Percentiles rank a stretch among this genome's conserved stretches.
These are phyloP conservation scores for Zygotorulaspora sp. DNA, from an alignment of 805 yeast species.

Conservation along the genomic window DNA sequence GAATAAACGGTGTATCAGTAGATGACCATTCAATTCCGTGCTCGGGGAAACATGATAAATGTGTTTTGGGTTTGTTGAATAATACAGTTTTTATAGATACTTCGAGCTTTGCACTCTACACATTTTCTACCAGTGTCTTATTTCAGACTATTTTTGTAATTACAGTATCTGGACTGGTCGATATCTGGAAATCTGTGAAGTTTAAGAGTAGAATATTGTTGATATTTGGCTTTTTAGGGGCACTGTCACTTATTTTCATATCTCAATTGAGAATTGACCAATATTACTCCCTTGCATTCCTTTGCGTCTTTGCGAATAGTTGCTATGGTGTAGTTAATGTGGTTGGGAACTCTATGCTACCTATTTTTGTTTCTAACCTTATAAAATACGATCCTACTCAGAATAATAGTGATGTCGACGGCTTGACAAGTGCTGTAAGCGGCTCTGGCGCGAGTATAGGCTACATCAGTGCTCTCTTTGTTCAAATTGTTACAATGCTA, in stretches of 20 bases:
- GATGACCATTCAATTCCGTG: constrained; percentile 59
- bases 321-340: constrained; percentile 76
- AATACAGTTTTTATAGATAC: constrained; percentile 57
- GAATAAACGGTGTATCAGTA: constrained; percentile 62
- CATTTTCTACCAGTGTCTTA: constrained; percentile 66
- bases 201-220: constrained; percentile 55
- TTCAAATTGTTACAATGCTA: constrained; percentile 56
- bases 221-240: constrained; percentile 56
- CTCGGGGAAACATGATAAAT: constrained; percentile 32
- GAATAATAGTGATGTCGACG: constrained; percentile 28
- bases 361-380: constrained; percentile 50
- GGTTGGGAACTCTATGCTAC: constrained; percentile 71
- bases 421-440: constrained; percentile 48
- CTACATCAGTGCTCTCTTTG: constrained; percentile 61
- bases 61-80: constrained; percentile 44
- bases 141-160: constrained; percentile 68
- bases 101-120: constrained; percentile 67
- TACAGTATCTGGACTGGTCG: constrained; percentile 71
- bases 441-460: constrained; percentile 73
- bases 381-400: constrained; percentile 19
- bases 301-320: constrained; percentile 60
- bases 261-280: constrained; percentile 31
- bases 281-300: constrained; percentile 37
- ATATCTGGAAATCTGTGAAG: constrained; percentile 40
- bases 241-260: constrained; percentile 48